Conservation (phyloP, 2,329 filamentous ascomycete genomes). For the Aschersonia sp. region DNA sequence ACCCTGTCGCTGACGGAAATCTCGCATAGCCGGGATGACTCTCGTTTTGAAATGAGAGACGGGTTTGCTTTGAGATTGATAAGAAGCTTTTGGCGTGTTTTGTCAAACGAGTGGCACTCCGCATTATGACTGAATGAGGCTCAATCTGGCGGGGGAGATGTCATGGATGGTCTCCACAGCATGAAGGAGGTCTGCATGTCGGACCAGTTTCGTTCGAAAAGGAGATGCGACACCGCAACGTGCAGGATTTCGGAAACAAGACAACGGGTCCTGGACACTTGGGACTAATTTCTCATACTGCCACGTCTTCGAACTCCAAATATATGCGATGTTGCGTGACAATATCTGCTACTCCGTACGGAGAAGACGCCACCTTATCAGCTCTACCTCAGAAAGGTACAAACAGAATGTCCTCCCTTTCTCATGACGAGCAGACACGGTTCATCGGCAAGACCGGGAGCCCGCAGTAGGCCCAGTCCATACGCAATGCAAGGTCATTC, state of each 20-base stretch:
- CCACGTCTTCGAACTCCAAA: neutral
- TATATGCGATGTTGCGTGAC: neutral
- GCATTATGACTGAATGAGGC: neutral
- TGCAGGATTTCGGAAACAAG: neutral
- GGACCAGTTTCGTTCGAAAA: neutral
- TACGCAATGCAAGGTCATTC: neutral
- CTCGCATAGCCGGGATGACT: neutral
- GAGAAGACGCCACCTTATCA: neutral
- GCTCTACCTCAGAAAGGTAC: neutral
- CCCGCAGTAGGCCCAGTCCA: neutral
- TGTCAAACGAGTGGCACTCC: neutral
- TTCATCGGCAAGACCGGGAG: neutral
- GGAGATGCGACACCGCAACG: neutral
- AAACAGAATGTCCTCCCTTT: neutral
- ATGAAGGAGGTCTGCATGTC: neutral
- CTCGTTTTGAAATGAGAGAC: neutral
- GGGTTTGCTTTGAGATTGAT: neutral
- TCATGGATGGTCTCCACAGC: neutral
- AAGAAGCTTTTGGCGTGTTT: neutral
- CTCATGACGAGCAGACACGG: neutral
- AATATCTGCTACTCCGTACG: neutral
- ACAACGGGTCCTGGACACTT: neutral
- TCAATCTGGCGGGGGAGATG: neutral
- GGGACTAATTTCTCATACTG: neutral
- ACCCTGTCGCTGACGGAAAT: neutral